Conservation (phyloP, 148 eudicot genomes). For the Linanthus parryae region DNA sequence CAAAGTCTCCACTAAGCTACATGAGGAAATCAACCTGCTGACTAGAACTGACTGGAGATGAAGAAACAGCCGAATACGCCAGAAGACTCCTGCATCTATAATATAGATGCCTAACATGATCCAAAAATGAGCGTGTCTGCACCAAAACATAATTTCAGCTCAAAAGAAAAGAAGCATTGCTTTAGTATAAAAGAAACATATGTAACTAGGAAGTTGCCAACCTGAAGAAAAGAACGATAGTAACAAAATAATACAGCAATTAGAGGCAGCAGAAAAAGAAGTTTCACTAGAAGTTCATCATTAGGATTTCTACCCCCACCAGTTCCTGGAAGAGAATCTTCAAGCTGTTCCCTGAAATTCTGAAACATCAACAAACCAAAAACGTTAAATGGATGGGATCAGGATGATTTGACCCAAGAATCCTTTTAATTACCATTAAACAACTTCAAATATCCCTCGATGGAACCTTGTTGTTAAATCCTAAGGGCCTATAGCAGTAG, state of each 20-base stretch:
- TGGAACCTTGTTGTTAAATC: too few relatives aligned
- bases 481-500: too few relatives aligned
- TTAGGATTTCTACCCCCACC: conserved; percentile 72
- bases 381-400: neutral
- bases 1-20: neutral
- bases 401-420: neutral
- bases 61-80: conserved; percentile 53
- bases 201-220: conserved; percentile 19
- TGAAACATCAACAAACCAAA: conserved; percentile 28
- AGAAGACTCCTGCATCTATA: conserved; percentile 47
- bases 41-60: conserved; percentile 47
- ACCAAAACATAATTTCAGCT: conserved; percentile 22
- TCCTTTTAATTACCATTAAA: neutral
- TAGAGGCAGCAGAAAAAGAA: conserved; percentile 72
- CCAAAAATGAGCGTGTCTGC: conserved; percentile 61
- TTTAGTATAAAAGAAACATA: conserved; percentile 1
- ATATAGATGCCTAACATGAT: conserved; percentile 60
- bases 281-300: conserved; percentile 50
- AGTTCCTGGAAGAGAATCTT: conserved; percentile 88
- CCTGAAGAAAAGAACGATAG: conserved; percentile 71
- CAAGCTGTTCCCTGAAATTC: conserved; percentile 66
- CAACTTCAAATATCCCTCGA: too few relatives aligned
- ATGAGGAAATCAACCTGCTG: conserved; percentile 48
- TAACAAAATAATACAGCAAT: conserved; percentile 42
- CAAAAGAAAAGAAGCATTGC: conserved; percentile 4